Evolutionary conservation across 2,329 filamentous ascomycete species (phyloP).

Genomic region (Cytospora chrysosperma): DNA sequence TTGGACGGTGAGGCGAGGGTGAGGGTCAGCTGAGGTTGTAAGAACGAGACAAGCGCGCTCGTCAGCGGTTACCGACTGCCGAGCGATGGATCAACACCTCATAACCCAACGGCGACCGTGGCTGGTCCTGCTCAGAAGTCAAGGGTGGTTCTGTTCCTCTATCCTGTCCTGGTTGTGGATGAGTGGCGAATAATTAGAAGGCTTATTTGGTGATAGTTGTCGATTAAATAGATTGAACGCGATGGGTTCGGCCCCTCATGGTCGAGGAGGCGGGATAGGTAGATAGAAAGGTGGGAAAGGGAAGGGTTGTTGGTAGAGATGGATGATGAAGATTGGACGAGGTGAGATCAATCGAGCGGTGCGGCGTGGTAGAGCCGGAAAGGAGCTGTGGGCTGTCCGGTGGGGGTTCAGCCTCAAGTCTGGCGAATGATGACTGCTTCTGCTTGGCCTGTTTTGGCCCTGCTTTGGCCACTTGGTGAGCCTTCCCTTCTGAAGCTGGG

Average conservation of each 20-base stretch:
- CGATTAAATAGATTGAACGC: not conserved
- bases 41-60: constrained; percentile 8
- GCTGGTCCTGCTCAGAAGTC: constrained; percentile 5
- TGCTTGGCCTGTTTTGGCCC: not conserved
- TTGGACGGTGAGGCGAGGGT: constrained; percentile 3
- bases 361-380: not conserved
- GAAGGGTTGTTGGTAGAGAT: not conserved
- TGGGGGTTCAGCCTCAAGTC: constrained; percentile 3
- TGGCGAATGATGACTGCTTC: constrained; percentile 8
- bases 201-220: constrained; percentile 1
- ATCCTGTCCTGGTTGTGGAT: not conserved
- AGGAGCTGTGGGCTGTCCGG: not conserved
- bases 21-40: not conserved
- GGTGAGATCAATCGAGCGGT: constrained; percentile 9
- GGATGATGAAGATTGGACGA: constrained; percentile 13
- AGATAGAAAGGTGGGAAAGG: not conserved
- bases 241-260: constrained; percentile 12
- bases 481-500: not conserved
- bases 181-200: not conserved
- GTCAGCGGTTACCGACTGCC: constrained; percentile 21
- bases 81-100: constrained; percentile 14
- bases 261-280: not conserved
- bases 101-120: constrained; percentile 19
- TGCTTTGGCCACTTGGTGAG: not conserved
- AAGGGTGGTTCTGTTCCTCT: not conserved